Evolutionary conservation across 2,329 filamentous ascomycete genomes (phyloP).

Genomic region (Ceratocystis ficicola): DNA sequence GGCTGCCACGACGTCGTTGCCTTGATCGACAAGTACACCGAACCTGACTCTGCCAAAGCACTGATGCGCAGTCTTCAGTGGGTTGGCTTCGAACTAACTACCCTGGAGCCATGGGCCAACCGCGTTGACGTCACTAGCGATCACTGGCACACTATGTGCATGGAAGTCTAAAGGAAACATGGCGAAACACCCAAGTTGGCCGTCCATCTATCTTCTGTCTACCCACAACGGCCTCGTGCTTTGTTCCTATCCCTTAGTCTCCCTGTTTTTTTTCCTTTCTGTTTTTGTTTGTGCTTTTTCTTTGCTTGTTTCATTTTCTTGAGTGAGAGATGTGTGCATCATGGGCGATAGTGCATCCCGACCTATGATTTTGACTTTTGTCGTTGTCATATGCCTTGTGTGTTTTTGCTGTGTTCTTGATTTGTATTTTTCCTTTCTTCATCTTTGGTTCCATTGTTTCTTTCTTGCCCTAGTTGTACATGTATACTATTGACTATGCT

Average conservation of each 20-base stretch:
- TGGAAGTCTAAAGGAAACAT: conserved; percentile 53
- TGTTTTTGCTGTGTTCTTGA: conserved; percentile 3
- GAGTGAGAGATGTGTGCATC: conserved; percentile 12
- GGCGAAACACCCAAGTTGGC: not conserved
- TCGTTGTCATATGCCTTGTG: conserved; percentile 4
- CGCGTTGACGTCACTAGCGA: conserved; percentile 56
- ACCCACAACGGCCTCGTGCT: not conserved
- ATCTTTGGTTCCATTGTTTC: not conserved
- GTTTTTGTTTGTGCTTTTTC: conserved; percentile 19
- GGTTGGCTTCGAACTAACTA: conserved; percentile 80
- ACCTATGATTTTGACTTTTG: conserved; percentile 7
- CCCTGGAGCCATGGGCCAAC: conserved; percentile 62
- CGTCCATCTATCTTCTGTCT: not conserved
- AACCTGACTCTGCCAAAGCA: conserved; percentile 48
- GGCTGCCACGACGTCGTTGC: conserved; percentile 66
- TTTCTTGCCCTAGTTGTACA: not conserved
- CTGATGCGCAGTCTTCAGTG: conserved; percentile 76
- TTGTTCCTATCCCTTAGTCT: not conserved
- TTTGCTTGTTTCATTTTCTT: conserved; percentile 21
- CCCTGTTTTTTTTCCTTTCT: not conserved
- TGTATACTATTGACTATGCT: not conserved
- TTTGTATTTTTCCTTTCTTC: not conserved
- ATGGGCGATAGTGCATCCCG: conserved; percentile 18
- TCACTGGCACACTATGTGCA: conserved; percentile 75
- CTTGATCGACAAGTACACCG: conserved; percentile 63